Conservation (phyloP, 805 yeast species). For the Hanseniaspora taiwanica region DNA sequence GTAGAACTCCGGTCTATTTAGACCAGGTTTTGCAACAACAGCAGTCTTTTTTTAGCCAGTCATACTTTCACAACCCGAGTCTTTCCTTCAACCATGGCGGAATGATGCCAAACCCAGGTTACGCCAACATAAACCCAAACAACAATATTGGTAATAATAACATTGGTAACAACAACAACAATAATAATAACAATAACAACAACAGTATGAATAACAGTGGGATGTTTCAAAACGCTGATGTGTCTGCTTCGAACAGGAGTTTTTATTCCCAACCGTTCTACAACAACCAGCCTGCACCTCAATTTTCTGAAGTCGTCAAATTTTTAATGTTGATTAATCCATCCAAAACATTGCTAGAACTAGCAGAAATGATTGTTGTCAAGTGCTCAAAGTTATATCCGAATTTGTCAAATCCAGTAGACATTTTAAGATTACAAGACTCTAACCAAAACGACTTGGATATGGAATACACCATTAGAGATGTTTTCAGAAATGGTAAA, state of each 20-base stretch:
- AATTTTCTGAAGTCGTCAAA: constrained; percentile 21
- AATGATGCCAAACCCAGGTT: background rate
- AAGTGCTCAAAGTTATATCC: constrained; percentile 58
- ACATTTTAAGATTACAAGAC: constrained; percentile 55
- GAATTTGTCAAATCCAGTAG: constrained; percentile 34
- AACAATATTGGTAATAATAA: background rate
- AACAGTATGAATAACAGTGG: background rate
- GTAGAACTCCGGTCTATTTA: background rate
- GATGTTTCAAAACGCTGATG: background rate
- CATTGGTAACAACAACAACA: background rate
- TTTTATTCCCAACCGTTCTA: background rate
- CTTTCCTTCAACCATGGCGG: background rate
- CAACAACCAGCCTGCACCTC: background rate
- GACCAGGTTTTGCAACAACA: background rate
- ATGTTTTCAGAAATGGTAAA: constrained; percentile 36
- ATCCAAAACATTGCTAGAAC: constrained; percentile 30
- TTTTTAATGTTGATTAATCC: constrained; percentile 53
- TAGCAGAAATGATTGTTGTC: constrained; percentile 39
- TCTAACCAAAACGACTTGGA: constrained; percentile 59
- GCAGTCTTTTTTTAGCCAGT: background rate
- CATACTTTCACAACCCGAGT: background rate
- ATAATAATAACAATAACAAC: background rate
- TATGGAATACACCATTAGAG: constrained; percentile 56
- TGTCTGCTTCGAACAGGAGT: background rate
- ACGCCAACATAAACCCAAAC: background rate